A percentile compares a stretch with the other conserved stretches of the same genome.
Conservation (phyloP, 148 eudicot species). For the Agrostemma githago region DNA sequence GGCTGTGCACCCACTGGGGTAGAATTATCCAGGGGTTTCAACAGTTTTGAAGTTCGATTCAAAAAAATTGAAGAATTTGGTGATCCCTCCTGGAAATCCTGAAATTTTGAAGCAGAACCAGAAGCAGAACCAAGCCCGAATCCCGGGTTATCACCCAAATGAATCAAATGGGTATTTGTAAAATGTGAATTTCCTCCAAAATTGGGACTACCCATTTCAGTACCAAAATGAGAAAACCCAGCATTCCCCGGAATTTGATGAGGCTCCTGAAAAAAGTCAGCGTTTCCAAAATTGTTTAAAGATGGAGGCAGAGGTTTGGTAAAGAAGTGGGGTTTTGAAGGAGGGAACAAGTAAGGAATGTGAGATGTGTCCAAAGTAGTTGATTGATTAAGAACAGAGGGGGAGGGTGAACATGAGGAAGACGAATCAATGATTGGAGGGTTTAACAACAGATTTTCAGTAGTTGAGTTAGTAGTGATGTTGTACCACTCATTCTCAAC, state of each 20-base stretch:
- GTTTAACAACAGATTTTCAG: constrained; percentile 38
- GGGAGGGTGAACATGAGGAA: constrained; percentile 66
- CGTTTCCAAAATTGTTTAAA: constrained; percentile 33
- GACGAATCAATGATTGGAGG: constrained; percentile 51
- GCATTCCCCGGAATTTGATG: constrained; percentile 20
- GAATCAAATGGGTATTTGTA: constrained; percentile 39
- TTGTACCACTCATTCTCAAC: constrained; percentile 56
- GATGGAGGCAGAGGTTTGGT: constrained; percentile 32
- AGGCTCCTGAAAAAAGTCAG: constrained; percentile 35
- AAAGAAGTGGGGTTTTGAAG: constrained; percentile 30
- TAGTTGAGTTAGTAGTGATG: constrained; percentile 13
- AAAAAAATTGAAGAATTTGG: constrained; percentile 43
- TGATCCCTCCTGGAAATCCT: constrained; percentile 37
- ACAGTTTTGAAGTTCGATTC: constrained; percentile 47
- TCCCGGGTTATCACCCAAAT: constrained; percentile 33
- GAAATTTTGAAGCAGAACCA: constrained; percentile 33
- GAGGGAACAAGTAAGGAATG: constrained; percentile 36
- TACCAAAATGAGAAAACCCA: constrained; percentile 46
- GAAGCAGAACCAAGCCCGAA: constrained; percentile 19
- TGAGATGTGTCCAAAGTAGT: constrained; percentile 40
- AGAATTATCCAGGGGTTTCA: constrained; percentile 76
- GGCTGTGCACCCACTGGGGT: constrained; percentile 66
- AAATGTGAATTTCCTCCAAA: constrained; percentile 41
- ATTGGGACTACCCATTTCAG: constrained; percentile 43
- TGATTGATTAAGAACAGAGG: constrained; percentile 47